Conservation (phyloP, 768 basidiomycete genomes). For the Podaxis sp. region DNA sequence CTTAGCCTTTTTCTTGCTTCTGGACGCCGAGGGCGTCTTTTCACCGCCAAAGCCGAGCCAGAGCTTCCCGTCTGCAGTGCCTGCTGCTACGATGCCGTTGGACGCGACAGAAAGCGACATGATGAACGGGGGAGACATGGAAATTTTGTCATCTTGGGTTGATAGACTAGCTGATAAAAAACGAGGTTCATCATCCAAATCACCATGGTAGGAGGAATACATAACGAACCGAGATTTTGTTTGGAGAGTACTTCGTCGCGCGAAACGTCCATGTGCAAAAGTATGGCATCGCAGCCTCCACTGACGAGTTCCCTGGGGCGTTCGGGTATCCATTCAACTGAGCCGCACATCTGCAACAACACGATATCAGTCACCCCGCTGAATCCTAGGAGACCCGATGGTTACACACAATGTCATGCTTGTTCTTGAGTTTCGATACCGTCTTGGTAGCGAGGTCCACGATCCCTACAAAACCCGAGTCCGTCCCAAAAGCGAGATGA, state of each 20-base stretch:
- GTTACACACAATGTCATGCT: constrained; percentile 60
- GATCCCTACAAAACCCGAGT: constrained; percentile 67
- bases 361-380: background rate
- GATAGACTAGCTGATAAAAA: constrained; percentile 31
- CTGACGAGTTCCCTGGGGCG: constrained; percentile 73
- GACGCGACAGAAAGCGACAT: constrained; percentile 59
- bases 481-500: constrained; percentile 67
- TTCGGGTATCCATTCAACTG: constrained; percentile 69
- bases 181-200: background rate
- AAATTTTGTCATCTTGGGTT: constrained; percentile 45
- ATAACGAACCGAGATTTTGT: constrained; percentile 53
- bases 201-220: background rate
- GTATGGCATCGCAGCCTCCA: constrained; percentile 70
- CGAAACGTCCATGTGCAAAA: constrained; percentile 67
- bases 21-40: constrained; percentile 38
- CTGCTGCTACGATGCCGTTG: constrained; percentile 62
- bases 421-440: constrained; percentile 57
- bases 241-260: constrained; percentile 59
- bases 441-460: constrained; percentile 53
- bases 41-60: constrained; percentile 72
- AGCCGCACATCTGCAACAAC: constrained; percentile 62
- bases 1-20: constrained; percentile 57
- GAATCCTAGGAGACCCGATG: background rate
- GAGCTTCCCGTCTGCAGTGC: constrained; percentile 75
- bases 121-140: constrained; percentile 75